Evolutionary conservation across 441 rosid species (phyloP), one percentile per base, ranked within the genome.

Genomic region (Pelargonium australe): DNA sequence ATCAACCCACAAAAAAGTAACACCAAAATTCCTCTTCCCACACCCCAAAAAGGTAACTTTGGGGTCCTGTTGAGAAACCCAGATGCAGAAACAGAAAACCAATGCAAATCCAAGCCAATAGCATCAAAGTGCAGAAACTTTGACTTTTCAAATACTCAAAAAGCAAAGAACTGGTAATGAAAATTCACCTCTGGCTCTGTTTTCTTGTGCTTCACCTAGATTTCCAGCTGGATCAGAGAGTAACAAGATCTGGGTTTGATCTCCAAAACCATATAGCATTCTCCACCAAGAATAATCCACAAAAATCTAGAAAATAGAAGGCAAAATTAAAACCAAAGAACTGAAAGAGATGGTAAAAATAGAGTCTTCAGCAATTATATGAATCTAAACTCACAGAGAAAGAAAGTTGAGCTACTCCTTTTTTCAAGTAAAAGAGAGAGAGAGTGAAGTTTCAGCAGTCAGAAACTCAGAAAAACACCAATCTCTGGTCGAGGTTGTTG

Each of bases 211-310:
- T 72, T 64, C 70, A 60, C 66, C 49, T 37, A 31, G 74, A 72
- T 69, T 65, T 31, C 44, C 28, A 44, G 68, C 65, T 28, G 70
- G 81, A 81, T 79, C 84, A 74, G 69, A 76, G 65, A 66, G 19
- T 23, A 70, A 55, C 77, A 74, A 79, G 90, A 83, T 85, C 84
- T 73, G 75, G 78, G 69, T 72, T 70, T 79, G 85, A 80, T 81
- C 86, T 72, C 63, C 17, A 67, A 49, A 76, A 67, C 79, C 73
- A 64, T 12, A 23, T 13, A 75, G 47, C 77, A 72, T 68, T 68
- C 44, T 28, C 74, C 60, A 69, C 64, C 67, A 43, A 57, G 31
- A 73, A 49, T 45, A 63, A 64, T 76, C 78, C 73, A 71, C 68
- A 63, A 28, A 41, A 64, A 34, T 34, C 37, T 34, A 34, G 6